These are phyloP conservation scores for Fusarium transvaalense DNA, from an alignment of 2,329 filamentous ascomycete species.

Conservation along the genomic window DNA sequence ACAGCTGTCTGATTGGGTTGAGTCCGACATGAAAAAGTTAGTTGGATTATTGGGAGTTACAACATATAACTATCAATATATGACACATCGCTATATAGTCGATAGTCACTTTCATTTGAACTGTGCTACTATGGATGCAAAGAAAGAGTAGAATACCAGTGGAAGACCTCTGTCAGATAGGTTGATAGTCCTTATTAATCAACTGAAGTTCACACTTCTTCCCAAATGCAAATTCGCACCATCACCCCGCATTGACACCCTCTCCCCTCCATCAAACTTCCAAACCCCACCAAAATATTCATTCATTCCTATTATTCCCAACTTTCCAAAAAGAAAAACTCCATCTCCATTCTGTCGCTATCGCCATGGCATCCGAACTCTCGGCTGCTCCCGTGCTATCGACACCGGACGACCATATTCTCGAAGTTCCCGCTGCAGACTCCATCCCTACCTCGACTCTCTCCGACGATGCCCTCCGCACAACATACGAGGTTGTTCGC, in stretches of 20 bases:
- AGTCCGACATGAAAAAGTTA: background rate
- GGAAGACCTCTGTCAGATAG: background rate
- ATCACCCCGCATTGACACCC: constrained; percentile 51
- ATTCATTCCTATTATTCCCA: constrained; percentile 26
- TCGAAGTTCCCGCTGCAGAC: constrained; percentile 63
- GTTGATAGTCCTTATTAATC: background rate
- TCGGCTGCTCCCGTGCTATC: constrained; percentile 71
- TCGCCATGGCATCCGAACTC: constrained; percentile 61
- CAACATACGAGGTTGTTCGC: constrained; percentile 86
- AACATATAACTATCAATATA: background rate
- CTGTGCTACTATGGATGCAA: background rate
- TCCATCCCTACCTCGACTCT: constrained; percentile 51
- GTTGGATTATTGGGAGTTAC: background rate
- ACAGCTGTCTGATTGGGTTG: constrained; percentile 27
- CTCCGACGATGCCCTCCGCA: constrained; percentile 75
- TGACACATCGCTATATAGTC: too few relatives aligned
- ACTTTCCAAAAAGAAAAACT: constrained; percentile 27
- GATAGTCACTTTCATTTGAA: too few relatives aligned
- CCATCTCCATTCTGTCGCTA: background rate
- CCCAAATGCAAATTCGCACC: constrained; percentile 6
- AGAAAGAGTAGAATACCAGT: background rate
- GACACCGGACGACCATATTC: constrained; percentile 71
- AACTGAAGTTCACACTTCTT: background rate
- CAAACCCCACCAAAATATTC: constrained; percentile 44
- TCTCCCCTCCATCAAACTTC: constrained; percentile 32